phyloP scores from a whole-genome alignment of 106 monocot species.

The Dioscorea dumetorum region DNA sequence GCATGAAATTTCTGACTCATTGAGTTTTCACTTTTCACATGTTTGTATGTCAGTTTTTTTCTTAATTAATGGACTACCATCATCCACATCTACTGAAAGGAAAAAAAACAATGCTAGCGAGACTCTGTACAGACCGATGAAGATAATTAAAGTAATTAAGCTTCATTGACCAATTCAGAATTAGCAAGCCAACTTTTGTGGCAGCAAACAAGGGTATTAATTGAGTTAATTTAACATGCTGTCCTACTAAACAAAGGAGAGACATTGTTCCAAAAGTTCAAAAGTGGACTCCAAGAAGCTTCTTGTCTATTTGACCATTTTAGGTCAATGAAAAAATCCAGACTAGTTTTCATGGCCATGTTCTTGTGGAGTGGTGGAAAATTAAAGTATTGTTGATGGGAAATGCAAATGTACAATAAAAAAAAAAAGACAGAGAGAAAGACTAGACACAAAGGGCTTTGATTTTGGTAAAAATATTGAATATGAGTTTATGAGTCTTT shows the following conservation, averaged over 20 bases:
- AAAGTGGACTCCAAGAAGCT: neutral
- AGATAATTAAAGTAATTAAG: neutral
- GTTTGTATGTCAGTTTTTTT: neutral
- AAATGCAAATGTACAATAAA: neutral
- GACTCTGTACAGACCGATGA: neutral
- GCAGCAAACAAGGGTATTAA: slow-evolving; percentile 3
- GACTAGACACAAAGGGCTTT: neutral
- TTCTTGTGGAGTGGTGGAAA: neutral
- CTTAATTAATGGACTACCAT: neutral
- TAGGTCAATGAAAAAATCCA: neutral
- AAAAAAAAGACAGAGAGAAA: neutral
- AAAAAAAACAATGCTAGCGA: neutral
- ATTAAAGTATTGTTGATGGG: neutral
- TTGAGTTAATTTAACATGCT: neutral
- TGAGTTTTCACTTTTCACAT: neutral
- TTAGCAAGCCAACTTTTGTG: slow-evolving; percentile 1
- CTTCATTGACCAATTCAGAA: neutral
- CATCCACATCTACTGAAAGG: neutral
- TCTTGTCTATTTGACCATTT: neutral
- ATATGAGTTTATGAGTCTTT: neutral
- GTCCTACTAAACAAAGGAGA: neutral
- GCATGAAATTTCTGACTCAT: neutral
- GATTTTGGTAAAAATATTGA: slow-evolving; percentile 1
- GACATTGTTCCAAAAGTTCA: neutral
- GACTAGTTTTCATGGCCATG: neutral